Conservation (phyloP, 73 alveolate genomes). For the Breviolum minutum region DNA sequence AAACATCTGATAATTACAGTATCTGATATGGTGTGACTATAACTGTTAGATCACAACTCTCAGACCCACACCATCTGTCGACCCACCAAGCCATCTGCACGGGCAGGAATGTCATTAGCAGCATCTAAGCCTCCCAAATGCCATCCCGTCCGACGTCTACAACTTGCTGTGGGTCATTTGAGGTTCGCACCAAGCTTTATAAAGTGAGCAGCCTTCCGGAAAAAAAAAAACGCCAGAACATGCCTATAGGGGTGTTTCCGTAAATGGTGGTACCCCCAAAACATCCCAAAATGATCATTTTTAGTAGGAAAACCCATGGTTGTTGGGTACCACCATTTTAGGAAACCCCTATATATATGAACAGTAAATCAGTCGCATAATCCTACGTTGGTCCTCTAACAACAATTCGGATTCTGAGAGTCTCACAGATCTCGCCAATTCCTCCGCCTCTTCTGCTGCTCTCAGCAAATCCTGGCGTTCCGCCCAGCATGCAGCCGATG, state of each 20-base stretch:
- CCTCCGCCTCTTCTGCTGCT: conserved; percentile 47
- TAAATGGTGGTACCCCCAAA: too few relatives aligned
- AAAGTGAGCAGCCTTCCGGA: conserved; percentile 14
- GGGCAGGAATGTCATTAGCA: conserved; percentile 23
- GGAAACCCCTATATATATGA: too few relatives aligned
- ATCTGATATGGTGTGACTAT: neutral
- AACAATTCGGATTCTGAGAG: neutral
- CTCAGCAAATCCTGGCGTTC: conserved; percentile 32
- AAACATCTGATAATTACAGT: too few relatives aligned
- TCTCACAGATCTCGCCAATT: conserved; percentile 22
- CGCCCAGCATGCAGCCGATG: neutral
- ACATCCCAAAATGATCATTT: too few relatives aligned
- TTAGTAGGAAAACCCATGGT: too few relatives aligned
- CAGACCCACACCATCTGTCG: conserved; percentile 1
- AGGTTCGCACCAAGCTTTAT: conserved; percentile 8
- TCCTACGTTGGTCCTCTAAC: neutral
- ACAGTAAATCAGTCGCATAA: neutral
- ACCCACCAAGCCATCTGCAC: conserved; percentile 38
- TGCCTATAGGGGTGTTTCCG: too few relatives aligned
- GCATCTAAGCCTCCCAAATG: conserved; percentile 6
- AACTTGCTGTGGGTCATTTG: neutral
- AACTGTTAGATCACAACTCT: neutral
- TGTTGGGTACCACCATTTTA: too few relatives aligned
- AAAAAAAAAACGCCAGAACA: neutral
- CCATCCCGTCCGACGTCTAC: neutral